phyloP scores from a whole-genome alignment of 202 grass and related monocot species.

The Alloteropsis angusta region DNA sequence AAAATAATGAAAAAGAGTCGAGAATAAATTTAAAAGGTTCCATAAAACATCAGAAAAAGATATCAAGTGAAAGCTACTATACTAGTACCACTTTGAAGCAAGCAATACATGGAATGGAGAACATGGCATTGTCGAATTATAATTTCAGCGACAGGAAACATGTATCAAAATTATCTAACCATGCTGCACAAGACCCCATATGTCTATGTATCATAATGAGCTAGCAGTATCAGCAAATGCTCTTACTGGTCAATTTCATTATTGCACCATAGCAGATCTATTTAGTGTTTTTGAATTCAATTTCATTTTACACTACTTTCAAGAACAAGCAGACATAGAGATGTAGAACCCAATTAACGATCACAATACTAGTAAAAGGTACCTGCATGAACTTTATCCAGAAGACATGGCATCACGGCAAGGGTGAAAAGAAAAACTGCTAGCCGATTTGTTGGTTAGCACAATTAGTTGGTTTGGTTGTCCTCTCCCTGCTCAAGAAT shows the following conservation, averaged over 20 bases:
- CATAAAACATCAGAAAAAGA: background rate
- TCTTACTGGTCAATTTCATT: background rate
- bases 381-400: constrained; percentile 45
- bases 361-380: constrained; percentile 4
- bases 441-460: constrained; percentile 29
- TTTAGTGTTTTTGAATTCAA: background rate
- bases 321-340: background rate
- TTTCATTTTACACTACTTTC: constrained; percentile 1
- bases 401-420: constrained; percentile 2
- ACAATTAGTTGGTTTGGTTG: constrained; percentile 18
- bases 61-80: background rate
- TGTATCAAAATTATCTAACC: background rate
- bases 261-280: background rate
- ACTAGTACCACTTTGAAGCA: background rate
- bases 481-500: constrained; percentile 35
- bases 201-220: background rate
- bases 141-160: background rate
- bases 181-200: background rate
- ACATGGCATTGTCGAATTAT: background rate
- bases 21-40: background rate
- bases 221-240: constrained; percentile 5
- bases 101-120: background rate
- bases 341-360: background rate
- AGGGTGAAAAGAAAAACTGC: constrained; percentile 20
- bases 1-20: background rate